A percentile compares a stretch with the other conserved stretches of the same genome.
Conservation (phyloP, 257 asterid genomes). For the Solanum megistacrolobum region DNA sequence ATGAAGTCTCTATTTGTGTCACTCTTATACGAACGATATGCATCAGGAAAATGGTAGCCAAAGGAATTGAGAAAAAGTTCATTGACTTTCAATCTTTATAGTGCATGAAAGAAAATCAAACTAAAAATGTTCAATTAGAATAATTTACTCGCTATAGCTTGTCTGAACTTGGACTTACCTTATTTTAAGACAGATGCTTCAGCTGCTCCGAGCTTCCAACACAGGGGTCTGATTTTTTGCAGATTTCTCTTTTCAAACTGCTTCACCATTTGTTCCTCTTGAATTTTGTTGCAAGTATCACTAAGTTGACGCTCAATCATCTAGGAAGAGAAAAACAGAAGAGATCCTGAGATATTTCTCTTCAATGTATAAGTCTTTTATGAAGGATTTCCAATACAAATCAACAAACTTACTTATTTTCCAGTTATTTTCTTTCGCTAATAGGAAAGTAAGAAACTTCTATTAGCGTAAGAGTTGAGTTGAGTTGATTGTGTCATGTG, state of each 20-base stretch:
- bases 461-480: conserved; percentile 10
- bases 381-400: background rate
- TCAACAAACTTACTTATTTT: background rate
- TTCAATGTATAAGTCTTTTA: background rate
- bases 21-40: background rate
- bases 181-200: background rate
- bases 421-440: conserved; percentile 1
- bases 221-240: background rate
- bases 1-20: background rate
- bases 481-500: background rate
- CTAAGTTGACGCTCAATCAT: background rate
- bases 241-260: background rate
- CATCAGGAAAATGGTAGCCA: background rate
- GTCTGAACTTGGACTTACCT: background rate
- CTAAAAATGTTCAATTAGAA: background rate
- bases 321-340: background rate
- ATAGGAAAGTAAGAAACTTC: conserved; percentile 14
- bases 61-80: background rate
- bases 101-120: background rate
- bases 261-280: background rate
- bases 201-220: background rate
- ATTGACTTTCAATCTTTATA: background rate
- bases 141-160: background rate
- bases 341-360: background rate
- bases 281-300: background rate